Percentiles rank a stretch among this genome's conserved stretches.
phyloP scores from a whole-genome alignment of 129 eudicot genomes.

The Calendula officinalis region DNA sequence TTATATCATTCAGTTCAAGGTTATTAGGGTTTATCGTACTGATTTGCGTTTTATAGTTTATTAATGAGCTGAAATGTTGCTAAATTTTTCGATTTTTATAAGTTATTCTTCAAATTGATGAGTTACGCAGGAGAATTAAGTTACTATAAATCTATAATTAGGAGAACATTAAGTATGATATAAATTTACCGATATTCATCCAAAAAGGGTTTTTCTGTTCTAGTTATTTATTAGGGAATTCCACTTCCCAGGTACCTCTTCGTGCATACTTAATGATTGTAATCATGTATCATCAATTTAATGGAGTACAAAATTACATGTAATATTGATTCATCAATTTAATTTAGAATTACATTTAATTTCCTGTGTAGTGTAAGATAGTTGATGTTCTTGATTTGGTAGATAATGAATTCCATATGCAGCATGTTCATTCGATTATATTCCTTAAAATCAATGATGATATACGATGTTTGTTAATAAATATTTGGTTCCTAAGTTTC shows the following conservation, averaged over 20 bases:
- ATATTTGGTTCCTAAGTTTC: no score
- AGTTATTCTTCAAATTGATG: background rate
- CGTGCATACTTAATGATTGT: no score
- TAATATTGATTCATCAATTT: conserved; percentile 14
- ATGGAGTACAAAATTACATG: no score
- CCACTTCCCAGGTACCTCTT: no score
- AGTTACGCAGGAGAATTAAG: background rate
- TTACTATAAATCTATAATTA: conserved; percentile 14
- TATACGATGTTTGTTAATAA: background rate
- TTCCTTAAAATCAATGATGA: conserved; percentile 2
- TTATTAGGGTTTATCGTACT: conserved; percentile 10
- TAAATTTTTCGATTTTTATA: background rate
- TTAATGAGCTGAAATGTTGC: no score
- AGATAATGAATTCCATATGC: conserved; percentile 3
- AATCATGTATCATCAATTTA: no score
- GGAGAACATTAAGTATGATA: background rate
- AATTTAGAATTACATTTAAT: no score
- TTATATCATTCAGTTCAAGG: conserved; percentile 3
- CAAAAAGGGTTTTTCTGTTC: background rate
- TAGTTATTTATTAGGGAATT: no score
- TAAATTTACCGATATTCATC: background rate
- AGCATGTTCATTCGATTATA: conserved; percentile 3
- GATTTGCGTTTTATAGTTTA: conserved; percentile 14
- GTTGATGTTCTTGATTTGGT: conserved; percentile 24
- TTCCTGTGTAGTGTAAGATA: background rate